Evolutionary conservation across 331 rosid genomes (phyloP).

Genomic region (Cydonia oblonga): DNA sequence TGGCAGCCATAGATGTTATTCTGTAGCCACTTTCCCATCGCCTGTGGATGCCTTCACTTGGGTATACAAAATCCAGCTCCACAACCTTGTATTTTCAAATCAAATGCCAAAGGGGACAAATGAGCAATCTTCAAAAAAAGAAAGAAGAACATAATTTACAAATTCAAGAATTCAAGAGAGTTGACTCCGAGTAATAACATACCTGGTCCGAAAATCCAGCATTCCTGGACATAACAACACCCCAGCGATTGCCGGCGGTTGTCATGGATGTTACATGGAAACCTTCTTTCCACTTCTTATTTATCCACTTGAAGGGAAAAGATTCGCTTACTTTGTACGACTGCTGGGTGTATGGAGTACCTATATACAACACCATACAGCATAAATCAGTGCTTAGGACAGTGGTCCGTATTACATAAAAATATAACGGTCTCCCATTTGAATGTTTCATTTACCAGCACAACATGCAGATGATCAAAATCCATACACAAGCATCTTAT

Average conservation of each 20-base stretch:
- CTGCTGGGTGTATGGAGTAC: slow-evolving; percentile 85
- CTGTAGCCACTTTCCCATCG: slow-evolving; percentile 86
- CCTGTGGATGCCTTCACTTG: slow-evolving; percentile 89
- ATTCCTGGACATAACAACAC: slow-evolving; percentile 93
- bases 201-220: slow-evolving; percentile 96
- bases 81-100: slow-evolving; percentile 46
- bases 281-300: slow-evolving; percentile 96
- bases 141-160: neutral
- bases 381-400: neutral
- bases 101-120: neutral
- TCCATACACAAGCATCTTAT: neutral
- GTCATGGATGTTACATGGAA: slow-evolving; percentile 97
- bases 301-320: slow-evolving; percentile 95
- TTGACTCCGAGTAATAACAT: neutral
- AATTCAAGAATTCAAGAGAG: neutral
- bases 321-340: slow-evolving; percentile 97
- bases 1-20: slow-evolving; percentile 93
- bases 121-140: neutral
- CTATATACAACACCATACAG: slow-evolving; percentile 20
- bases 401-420: neutral
- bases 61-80: slow-evolving; percentile 88
- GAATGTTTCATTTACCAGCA: neutral
- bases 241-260: slow-evolving; percentile 95
- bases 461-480: neutral
- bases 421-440: neutral